Conservation (phyloP, 495 filamentous ascomycete genomes). For the Arthonia radiata region DNA sequence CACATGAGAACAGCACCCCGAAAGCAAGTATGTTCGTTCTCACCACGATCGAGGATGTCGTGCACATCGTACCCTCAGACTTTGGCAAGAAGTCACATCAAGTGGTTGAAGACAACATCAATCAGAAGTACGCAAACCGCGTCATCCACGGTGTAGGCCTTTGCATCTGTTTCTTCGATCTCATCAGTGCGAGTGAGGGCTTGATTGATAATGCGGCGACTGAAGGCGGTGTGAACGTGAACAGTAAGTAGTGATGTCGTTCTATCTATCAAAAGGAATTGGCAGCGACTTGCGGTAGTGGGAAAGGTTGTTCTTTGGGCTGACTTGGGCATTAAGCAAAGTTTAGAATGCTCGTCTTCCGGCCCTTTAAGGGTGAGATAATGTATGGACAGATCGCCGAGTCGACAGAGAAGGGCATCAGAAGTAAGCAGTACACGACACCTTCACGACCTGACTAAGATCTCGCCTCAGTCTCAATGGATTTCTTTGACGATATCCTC, state of each 20-base stretch:
- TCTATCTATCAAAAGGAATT: no score
- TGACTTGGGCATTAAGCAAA: no score
- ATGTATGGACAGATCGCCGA: conserved; percentile 55
- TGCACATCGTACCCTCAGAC: conserved; percentile 69
- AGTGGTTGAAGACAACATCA: conserved; percentile 82
- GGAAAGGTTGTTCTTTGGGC: no score
- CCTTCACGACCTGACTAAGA: not conserved
- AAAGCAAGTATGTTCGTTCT: conserved; percentile 7
- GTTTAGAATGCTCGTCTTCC: conserved; percentile 80
- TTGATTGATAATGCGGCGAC: conserved; percentile 77
- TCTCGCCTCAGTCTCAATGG: conserved; percentile 34
- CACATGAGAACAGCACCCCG: conserved; percentile 1
- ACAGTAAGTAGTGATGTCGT: no score
- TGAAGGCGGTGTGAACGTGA: conserved; percentile 74
- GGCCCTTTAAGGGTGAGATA: conserved; percentile 82
- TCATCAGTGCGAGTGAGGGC: conserved; percentile 69
- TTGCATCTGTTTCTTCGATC: conserved; percentile 74
- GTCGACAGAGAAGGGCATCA: conserved; percentile 46
- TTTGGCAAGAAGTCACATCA: conserved; percentile 53
- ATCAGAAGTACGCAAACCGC: conserved; percentile 86
- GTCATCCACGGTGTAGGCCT: conserved; percentile 64
- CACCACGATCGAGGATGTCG: conserved; percentile 65
- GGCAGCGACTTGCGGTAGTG: no score
- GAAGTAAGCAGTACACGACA: conserved; percentile 25
- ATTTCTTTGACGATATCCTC: conserved; percentile 80